Base-by-base conservation (phyloP, 1,284 basidiomycete species). In the Cystobasidiaceae sp. region DNA sequence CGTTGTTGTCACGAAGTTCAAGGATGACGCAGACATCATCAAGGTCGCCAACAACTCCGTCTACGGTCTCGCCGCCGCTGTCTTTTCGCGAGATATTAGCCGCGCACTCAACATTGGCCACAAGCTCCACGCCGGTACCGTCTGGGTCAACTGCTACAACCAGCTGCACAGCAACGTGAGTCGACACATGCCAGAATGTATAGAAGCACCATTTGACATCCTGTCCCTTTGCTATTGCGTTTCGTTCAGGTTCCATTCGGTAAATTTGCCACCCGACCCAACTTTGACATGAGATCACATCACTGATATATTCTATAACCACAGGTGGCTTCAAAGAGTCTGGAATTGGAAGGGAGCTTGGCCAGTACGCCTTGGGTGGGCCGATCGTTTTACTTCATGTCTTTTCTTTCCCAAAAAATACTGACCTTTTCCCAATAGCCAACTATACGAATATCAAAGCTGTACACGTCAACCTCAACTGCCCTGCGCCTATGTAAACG, bases 31-130 rank as follows among this genome's bases (percentile, higher is more conserved):
- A 51, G 88, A 91, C 68, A 86, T 89, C 45, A 80, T 94, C 74
- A 79, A 76, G 49, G 81, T 85, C 74, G 93, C 92, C 61, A 94
- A 96, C 78, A 86, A 93, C 77, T 87, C 87, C 0, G 77, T 80
- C 73, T 84, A 94, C 78, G 93, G 93, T 70, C 82, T 94, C 43
- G 87, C 89, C n/a, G 83, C 89, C 1, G 87, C 89, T 27, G 85
- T 97, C 66, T 94, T 93, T 81, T 85, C 88, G 37, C 81, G 84
- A 71, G 83, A 96, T 79, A 77, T 94, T 77, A 83, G 82, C 68
- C 81, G 85, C 25, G 91, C 88, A 1, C 78, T 94, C 69, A 79
- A 82, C 62, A 85, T 87, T 7, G 87, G 89, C 7, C 84, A 90
- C 77, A 81, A 78, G 70, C 80, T 97, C 69, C 83, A 90, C 72